These are phyloP conservation scores for Phytophthora crassamura DNA, from an alignment of 352 stramenopile genomes.

Conservation along the genomic window DNA sequence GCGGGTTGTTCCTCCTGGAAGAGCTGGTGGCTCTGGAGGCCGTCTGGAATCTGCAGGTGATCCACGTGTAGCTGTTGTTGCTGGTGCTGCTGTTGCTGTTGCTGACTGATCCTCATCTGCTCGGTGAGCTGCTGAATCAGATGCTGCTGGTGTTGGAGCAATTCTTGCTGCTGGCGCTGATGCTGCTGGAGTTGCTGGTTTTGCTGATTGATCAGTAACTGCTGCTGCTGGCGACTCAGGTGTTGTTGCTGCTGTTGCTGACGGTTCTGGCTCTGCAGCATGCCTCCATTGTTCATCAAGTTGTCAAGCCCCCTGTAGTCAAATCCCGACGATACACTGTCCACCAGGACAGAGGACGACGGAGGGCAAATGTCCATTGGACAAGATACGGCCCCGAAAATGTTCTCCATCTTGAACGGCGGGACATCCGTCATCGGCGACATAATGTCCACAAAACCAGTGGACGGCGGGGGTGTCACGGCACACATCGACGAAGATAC, in stretches of 20 bases:
- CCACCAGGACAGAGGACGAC: constrained; percentile 38
- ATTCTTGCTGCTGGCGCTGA: constrained; percentile 39
- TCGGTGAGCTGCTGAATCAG: constrained; percentile 45
- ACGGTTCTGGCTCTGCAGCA: constrained; percentile 26
- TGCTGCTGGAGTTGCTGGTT: constrained; percentile 51
- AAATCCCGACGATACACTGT: constrained; percentile 43
- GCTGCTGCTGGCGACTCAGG: constrained; percentile 30
- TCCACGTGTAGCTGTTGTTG: constrained; percentile 17
- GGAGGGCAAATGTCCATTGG: constrained; percentile 35
- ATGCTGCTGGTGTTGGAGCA: constrained; percentile 35
- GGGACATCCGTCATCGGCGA: constrained; percentile 36
- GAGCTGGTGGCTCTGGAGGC: constrained; percentile 68
- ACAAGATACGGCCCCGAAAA: constrained; percentile 36
- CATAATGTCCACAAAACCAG: constrained; percentile 43
- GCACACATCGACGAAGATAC: constrained; percentile 19
- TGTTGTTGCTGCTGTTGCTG: constrained; percentile 37
- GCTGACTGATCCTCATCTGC: constrained; percentile 47
- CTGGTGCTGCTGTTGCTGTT: constrained; percentile 36
- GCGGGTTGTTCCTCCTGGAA: constrained; percentile 66
- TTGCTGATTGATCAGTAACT: constrained; percentile 34
- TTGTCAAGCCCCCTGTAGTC: constrained; percentile 47
- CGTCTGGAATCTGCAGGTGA: constrained; percentile 33
- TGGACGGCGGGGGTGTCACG: constrained; percentile 16
- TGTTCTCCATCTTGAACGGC: constrained; percentile 49
- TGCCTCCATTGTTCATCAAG: constrained; percentile 38